Evolutionary conservation across 2,329 filamentous ascomycete genomes (phyloP).

Genomic region (Nothopassalora personata): DNA sequence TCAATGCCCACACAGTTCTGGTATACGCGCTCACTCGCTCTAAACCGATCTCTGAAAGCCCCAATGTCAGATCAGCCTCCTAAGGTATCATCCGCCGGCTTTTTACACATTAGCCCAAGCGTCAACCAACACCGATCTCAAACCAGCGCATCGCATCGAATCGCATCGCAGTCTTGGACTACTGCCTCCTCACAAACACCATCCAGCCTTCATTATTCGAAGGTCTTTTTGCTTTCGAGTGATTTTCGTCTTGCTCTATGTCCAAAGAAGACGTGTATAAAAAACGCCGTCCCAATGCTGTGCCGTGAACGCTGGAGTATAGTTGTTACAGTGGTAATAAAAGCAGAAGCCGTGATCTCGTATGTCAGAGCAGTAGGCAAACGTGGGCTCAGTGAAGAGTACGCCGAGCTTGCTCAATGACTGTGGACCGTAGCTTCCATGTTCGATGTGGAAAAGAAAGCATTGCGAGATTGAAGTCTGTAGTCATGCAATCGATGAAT

Average conservation of each 20-base stretch:
- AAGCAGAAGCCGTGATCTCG: constrained; percentile 3
- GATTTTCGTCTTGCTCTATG: constrained; percentile 20
- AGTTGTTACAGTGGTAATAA: constrained; percentile 18
- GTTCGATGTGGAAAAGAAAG: neutral
- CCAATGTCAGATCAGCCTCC: neutral
- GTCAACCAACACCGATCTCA: constrained; percentile 1
- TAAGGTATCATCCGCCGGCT: constrained; percentile 8
- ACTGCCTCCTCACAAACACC: constrained; percentile 3
- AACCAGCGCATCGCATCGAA: neutral
- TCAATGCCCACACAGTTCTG: neutral
- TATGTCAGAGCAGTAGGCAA: neutral
- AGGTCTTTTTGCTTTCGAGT: constrained; percentile 5
- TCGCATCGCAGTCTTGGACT: neutral
- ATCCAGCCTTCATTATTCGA: constrained; percentile 1
- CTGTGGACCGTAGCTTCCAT: neutral
- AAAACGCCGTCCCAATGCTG: constrained; percentile 16
- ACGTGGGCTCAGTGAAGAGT: constrained; percentile 34
- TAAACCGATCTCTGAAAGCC: neutral
- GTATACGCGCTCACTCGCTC: neutral
- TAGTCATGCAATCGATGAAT: constrained; percentile 8
- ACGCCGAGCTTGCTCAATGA: constrained; percentile 18
- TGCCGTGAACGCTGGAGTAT: constrained; percentile 15
- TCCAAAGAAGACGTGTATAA: constrained; percentile 13
- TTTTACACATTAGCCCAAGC: constrained; percentile 6
- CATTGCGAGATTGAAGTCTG: constrained; percentile 3